Evolutionary conservation across 2,329 filamentous ascomycete genomes (phyloP), one percentile per base, ranked within the genome.

Genomic region (Fusarium clavum): DNA sequence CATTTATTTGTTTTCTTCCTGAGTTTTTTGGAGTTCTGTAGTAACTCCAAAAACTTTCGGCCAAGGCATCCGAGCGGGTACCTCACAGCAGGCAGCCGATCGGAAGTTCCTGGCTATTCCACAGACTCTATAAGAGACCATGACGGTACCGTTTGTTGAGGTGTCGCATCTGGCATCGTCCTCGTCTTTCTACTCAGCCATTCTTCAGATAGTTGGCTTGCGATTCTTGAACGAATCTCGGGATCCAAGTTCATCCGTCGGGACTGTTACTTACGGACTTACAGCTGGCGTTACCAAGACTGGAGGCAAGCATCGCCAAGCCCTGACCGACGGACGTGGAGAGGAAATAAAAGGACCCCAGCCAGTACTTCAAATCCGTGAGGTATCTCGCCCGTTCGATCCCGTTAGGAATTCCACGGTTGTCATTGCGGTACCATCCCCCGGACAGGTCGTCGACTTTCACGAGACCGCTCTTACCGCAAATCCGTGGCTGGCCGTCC

Each of bases 131-230:
- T 64, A 71, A 62, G 70, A 64, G 56, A 71, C 48, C 56, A 77
- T 78, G 71, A 82, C 82, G 78, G 76, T 85, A 68, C 86, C 87
- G 51, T 83, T 84, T 69, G 76, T 89, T 71, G 84, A 88, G 77
- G 94, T 97, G 76, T 90, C 90, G 65, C 90, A 94, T 79, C 88
- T 97, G 57, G 88, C 93, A 57, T 89, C 90, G 38, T 92, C 94
- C 6, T 89, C 91, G 52, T 96, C 93, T 10, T 97, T 97, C 83
- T 97, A 94, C 80, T 88, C 94, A 24, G 88, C 92, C 67, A 86
- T 94, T 70, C 86, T 93, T 10, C 92, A 95, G 73, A 91, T 93
- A 6, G 85, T 97, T 24, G 92, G 92, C 40, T 90, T 97, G 67
- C 87, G 87, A 65, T 97, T 90, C 60, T 60, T 79, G 46, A 53